Evolutionary conservation across 306 rosid species (phyloP), one percentile per base, ranked within the genome.

Genomic region (Ormosia emarginata): DNA sequence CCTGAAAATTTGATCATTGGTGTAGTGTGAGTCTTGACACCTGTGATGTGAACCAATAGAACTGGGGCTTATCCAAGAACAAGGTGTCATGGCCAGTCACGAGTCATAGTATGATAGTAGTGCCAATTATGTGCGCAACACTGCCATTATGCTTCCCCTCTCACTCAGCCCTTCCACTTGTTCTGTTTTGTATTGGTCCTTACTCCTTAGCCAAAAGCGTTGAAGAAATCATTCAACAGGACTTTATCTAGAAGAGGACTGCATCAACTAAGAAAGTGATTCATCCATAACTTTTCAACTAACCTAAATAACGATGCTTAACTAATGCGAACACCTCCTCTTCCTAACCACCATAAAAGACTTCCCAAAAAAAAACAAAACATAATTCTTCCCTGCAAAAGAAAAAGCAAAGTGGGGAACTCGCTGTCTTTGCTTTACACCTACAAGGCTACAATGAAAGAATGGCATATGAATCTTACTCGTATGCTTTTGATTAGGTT

Each of bases 351-450:
- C 74, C 49, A 63, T 14, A 29, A 14, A 67, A 46, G 10, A 49
- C 15, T 43, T 33, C 4, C 24, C 24, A 24, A 14, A 67, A 58
- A 58, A 36, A 41, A 39, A 5, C 1, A 65, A 62, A 70, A 50
- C 77, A 69, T 70, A 64, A 63, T 64, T 55, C 75, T 55, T 32
- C 64, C 55, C 53, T 71, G 5, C 33, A 9, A 78, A 83, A 63
- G 29, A 62, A 71, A 71, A 72, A n/a, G 6, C 9, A 77, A 1
- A 44, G 75, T 71, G 86, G 83, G 67, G 79, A 76, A 62, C 86
- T 71, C 74, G 53, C 2, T 66, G 87, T 78, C 83, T 65, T 37
- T 83, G 59, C 80, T 83, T 83, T 79, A 53, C 14, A 78, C 86
- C 34, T 69, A 65, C 67, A 69, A 36, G 46, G 7, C 56, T 64